phyloP scores from a whole-genome alignment of 2,329 filamentous ascomycete genomes.

The Aspergillus quadricinctus region DNA sequence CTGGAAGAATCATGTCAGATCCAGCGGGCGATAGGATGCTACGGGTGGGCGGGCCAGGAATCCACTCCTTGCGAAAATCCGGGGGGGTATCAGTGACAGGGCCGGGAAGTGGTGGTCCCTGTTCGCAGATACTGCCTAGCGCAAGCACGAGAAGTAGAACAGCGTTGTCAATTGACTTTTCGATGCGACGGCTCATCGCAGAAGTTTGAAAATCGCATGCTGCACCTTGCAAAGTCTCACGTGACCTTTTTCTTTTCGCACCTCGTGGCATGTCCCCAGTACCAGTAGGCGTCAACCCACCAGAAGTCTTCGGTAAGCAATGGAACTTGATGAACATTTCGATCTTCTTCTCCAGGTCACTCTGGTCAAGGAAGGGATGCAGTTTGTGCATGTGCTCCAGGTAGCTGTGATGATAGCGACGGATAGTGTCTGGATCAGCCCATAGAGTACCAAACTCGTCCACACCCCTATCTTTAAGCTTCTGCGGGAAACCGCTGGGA shows the following conservation, averaged over 20 bases:
- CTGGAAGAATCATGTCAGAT: constrained; percentile 20
- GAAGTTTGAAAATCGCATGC: constrained; percentile 22
- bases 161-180: constrained; percentile 69
- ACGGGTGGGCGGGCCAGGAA: constrained; percentile 22
- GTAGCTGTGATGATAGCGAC: constrained; percentile 52
- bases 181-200: constrained; percentile 24
- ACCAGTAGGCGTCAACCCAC: constrained; percentile 3
- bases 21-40: constrained; percentile 25
- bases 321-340: constrained; percentile 48
- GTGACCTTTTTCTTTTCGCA: constrained; percentile 37
- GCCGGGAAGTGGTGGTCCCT: constrained; percentile 47
- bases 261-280: constrained; percentile 25
- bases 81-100: constrained; percentile 45
- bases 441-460: constrained; percentile 49
- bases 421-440: constrained; percentile 49
- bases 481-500: constrained; percentile 23
- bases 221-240: constrained; percentile 24
- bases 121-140: constrained; percentile 73
- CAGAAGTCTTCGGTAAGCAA: constrained; percentile 28
- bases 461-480: constrained; percentile 45
- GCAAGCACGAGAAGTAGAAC: constrained; percentile 79
- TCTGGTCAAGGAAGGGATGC: constrained; percentile 60
- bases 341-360: constrained; percentile 50
- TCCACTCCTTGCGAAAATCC: constrained; percentile 26
- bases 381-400: constrained; percentile 58